Base-by-base conservation (phyloP, 305 asterid species). In the Euphrasia arctica region DNA sequence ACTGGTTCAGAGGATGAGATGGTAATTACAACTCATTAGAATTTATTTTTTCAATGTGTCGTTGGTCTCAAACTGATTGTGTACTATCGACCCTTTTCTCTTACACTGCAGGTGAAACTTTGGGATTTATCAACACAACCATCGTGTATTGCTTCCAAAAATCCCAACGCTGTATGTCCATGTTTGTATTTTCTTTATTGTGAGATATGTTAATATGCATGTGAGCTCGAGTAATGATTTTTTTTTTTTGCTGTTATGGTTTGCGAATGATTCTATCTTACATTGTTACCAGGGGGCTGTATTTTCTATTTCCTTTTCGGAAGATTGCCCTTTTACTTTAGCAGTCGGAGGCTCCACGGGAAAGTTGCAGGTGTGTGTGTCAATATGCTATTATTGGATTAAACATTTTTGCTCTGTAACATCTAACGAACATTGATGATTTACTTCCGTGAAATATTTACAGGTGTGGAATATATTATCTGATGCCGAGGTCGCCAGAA, bases 341-440 rank as follows among this genome's bases (percentile, higher is more conserved):
- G 99, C 96, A 29, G 67, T 87, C 3, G 98, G 97, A 74, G 98
- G 98, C 57, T 80, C 98, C 15, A 85, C 80, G 78, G 96, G 97
- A 61, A 87, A 83, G 70, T 72, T 90, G 77, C 74, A 77, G 80
- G 89, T 84, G 27, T 75, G 41, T 34, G 22, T 75, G 41, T 34
- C 6, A 34, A 34, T 34, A 5, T 34, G 41, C 6, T 34, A 34
- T 34, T 4, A 34, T 34, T 34, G 41, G 41, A 34, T 34, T 34
- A 5, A 34, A 34, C 41, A 34, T 5, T 34, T 34, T 34, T 34
- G 41, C 9, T 34, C 1, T 34, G 41, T 34, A 8, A 34, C 6
- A 4, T 5, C 9, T 5, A 8, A 5, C 41, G 41, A 34, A 34
- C 41, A 4, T 34, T 4, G 41, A 34, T 5, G 41, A 34, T 4